Evolutionary conservation across 2,329 filamentous ascomycete genomes (phyloP).

Genomic region (Cryphonectria parasitica): DNA sequence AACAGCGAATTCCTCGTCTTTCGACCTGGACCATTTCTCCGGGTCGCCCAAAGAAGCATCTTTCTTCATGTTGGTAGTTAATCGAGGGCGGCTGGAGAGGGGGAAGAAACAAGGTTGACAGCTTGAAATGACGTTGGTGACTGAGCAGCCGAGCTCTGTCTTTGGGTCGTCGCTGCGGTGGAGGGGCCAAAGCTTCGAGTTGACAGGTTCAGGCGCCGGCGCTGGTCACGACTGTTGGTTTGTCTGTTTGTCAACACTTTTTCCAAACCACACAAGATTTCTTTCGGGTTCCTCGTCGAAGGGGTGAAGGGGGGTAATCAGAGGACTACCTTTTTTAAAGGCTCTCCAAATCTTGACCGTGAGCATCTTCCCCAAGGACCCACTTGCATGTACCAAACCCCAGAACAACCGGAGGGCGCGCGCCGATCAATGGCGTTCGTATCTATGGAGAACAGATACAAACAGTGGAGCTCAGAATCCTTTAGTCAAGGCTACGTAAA

Average conservation of each 20-base stretch:
- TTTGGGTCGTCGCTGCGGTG: not conserved
- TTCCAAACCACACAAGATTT: not conserved
- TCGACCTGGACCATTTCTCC: conserved; percentile 13
- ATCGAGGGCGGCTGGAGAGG: not conserved
- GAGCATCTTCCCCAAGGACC: not conserved
- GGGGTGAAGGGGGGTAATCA: not conserved
- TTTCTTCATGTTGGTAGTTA: conserved; percentile 19
- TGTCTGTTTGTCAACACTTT: not conserved
- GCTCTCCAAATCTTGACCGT: not conserved
- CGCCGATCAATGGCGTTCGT: not conserved
- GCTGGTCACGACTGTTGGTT: not conserved
- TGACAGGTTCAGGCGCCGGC: not conserved
- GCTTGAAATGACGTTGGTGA: not conserved
- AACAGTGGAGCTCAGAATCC: not conserved
- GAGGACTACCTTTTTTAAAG: not conserved
- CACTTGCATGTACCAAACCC: not conserved
- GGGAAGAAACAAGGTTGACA: not conserved
- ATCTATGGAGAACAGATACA: not conserved
- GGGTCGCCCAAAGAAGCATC: conserved; percentile 13
- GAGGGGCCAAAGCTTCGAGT: not conserved
- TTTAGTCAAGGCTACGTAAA: conserved; percentile 2
- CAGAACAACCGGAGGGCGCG: not conserved
- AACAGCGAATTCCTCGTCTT: conserved; percentile 21
- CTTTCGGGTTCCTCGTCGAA: not conserved
- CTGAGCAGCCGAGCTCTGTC: not conserved